phyloP scores from a whole-genome alignment of 495 filamentous ascomycete genomes.

The Friedmanniomyces endolithicus region DNA sequence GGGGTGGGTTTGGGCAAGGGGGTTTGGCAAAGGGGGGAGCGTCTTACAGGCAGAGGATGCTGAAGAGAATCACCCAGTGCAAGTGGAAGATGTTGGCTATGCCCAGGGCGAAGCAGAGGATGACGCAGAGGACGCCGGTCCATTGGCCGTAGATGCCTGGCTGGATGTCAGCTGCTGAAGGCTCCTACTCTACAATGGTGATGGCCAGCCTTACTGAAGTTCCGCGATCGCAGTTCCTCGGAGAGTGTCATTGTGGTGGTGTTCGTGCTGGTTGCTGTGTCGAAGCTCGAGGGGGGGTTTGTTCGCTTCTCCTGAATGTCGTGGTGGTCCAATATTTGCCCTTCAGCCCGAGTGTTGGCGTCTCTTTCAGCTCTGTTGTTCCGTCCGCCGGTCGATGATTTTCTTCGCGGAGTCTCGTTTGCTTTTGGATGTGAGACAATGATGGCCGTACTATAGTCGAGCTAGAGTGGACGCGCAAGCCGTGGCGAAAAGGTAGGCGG shows the following conservation, averaged over 20 bases:
- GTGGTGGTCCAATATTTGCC: neutral
- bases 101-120: slow-evolving; percentile 89
- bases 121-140: slow-evolving; percentile 86
- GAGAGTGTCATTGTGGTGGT: slow-evolving; percentile 35
- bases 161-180: slow-evolving; percentile 21
- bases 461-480: too few relatives aligned
- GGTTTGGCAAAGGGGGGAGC: neutral
- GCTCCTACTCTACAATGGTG: neutral
- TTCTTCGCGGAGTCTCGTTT: neutral
- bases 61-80: slow-evolving; percentile 62
- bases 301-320: neutral
- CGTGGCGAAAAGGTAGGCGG: too few relatives aligned
- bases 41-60: slow-evolving; percentile 65
- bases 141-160: slow-evolving; percentile 99
- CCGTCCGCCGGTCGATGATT: neutral
- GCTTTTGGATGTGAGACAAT: neutral
- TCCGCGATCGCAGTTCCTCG: slow-evolving; percentile 81
- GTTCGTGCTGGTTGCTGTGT: neutral
- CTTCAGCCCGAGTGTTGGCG: neutral
- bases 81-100: slow-evolving; percentile 80
- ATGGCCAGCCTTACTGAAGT: slow-evolving; percentile 71
- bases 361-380: neutral
- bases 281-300: neutral
- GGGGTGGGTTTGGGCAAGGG: too few relatives aligned
- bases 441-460: neutral